These are phyloP conservation scores for Porcisia hertigi DNA, from an alignment of 208 protist genomes.

Conservation along the genomic window DNA sequence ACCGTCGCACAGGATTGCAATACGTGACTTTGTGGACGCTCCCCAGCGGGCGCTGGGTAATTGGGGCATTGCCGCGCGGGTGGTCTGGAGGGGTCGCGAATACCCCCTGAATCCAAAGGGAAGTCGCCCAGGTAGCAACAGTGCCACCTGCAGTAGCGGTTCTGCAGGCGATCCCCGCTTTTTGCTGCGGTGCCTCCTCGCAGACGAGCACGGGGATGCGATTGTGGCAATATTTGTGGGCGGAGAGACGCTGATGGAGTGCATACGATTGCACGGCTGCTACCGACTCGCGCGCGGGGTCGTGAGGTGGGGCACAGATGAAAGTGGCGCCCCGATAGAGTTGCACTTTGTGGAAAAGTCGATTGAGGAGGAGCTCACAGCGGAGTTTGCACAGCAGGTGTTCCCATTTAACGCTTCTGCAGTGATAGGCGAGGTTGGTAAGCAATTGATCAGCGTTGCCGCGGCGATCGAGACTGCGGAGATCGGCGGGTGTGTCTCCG, in stretches of 20 bases:
- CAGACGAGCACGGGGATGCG: conserved; percentile 59
- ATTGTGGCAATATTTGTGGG: conserved; percentile 38
- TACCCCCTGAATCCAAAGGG: conserved; percentile 11
- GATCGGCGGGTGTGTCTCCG: conserved; percentile 55
- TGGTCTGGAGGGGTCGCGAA: conserved; percentile 59
- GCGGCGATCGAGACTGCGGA: conserved; percentile 24
- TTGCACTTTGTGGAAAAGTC: conserved; percentile 55
- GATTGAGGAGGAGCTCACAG: conserved; percentile 18
- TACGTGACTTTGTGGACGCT: conserved; percentile 42
- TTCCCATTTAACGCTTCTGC: conserved; percentile 38
- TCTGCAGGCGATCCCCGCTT: conserved; percentile 12
- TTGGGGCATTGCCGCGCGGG: conserved; percentile 50
- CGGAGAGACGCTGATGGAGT: conserved; percentile 15
- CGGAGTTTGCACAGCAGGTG: neutral
- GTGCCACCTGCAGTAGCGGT: neutral
- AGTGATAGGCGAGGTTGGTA: conserved; percentile 41
- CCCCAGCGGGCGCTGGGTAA: conserved; percentile 37
- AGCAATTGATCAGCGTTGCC: conserved; percentile 29
- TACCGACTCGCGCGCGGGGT: conserved; percentile 30
- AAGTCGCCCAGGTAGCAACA: neutral
- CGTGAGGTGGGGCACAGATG: conserved; percentile 36
- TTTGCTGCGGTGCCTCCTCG: conserved; percentile 48
- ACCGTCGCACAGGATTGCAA: conserved; percentile 22
- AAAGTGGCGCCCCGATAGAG: conserved; percentile 30
- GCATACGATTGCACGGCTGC: conserved; percentile 34